Base-by-base conservation (phyloP, 164 flowering plant genomes). In the Pachysandra terminalis region DNA sequence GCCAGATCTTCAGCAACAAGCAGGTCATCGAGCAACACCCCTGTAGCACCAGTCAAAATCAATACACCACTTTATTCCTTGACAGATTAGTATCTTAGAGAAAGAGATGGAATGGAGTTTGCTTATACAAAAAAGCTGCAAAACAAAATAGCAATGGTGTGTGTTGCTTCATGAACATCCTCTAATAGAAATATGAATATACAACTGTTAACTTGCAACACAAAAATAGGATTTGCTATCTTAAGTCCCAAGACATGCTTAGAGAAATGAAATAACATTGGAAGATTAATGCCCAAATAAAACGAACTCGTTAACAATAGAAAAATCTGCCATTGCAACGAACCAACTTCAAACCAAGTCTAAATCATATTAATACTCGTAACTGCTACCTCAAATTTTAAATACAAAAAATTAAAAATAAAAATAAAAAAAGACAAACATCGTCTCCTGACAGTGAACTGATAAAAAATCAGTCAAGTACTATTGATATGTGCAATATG, bases 1-100 rank as follows among this genome's bases (percentile, higher is more conserved):
- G 97, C 95, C 52, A 87, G 79, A 73, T 96, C 99, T 84, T 96
- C 98, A 73, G 98, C 97, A 59, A 88, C 95, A 70, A 96, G 93
- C 65, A 93, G 78, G 74, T 96, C 98, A 79, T 96, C 99, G 37
- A 96, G 87, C 78, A 96, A 81, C 61, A 91, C 97, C 58, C 99
- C 99, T 96, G 54, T 24, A 61, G 32, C 26, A 27, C 3, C 37
- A 32, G 7, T 32, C 37, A 32, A 32, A 32, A 7, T 32, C 37
- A 32, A 32, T 32, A 32, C 14, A 45, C 51, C 15, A 5, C 10
- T 45, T 2, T 15, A 45, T 15, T 45, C 16, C 1, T 12, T 3
- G 6, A 45, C 17, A 10, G 17, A 12, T 45, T 45, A 45, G 51
- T 15, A 45, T 45, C 51, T 13, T 15, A 5, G 10, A 40, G 1